Percentiles rank a stretch among this genome's conserved stretches.
Evolutionary conservation across 1,139 yeast species (phyloP).

Genomic region (Candida dubliniensis): DNA sequence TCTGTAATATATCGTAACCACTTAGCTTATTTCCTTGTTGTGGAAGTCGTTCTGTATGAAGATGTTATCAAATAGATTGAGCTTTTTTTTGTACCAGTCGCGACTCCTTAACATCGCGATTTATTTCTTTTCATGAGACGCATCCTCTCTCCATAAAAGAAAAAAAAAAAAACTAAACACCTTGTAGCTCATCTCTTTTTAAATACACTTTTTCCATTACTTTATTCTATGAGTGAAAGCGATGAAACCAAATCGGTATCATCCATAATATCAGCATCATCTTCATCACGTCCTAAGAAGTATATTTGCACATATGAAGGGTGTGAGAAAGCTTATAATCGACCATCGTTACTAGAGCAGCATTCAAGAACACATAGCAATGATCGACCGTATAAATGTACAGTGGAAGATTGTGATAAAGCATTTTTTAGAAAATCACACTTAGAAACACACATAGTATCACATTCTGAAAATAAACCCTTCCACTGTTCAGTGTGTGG

Average conservation of each 20-base stretch:
- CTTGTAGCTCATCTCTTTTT: background rate
- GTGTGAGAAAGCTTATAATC: constrained; percentile 74
- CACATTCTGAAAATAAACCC: constrained; percentile 67
- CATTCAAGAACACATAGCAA: constrained; percentile 79
- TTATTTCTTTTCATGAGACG: background rate
- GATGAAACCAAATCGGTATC: constrained; percentile 10
- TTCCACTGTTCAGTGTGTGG: constrained; percentile 74
- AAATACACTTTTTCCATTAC: no score
- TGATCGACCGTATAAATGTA: constrained; percentile 74
- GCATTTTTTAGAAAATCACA: constrained; percentile 78
- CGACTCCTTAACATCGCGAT: background rate
- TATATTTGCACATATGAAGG: constrained; percentile 61
- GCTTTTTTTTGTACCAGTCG: no score
- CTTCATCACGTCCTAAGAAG: constrained; percentile 52
- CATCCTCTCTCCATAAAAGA: background rate
- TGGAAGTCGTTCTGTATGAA: no score
- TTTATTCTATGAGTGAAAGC: constrained; percentile 2
- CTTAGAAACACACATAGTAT: constrained; percentile 67
- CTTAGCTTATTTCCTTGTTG: no score
- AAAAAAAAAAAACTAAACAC: constrained; percentile 1
- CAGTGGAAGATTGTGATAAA: constrained; percentile 52
- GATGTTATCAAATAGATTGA: no score
- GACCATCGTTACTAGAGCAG: constrained; percentile 82
- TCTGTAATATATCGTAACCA: no score
- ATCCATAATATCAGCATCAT: constrained; percentile 13